Conservation (phyloP, 495 filamentous ascomycete genomes). For the Neurospora terricola region DNA sequence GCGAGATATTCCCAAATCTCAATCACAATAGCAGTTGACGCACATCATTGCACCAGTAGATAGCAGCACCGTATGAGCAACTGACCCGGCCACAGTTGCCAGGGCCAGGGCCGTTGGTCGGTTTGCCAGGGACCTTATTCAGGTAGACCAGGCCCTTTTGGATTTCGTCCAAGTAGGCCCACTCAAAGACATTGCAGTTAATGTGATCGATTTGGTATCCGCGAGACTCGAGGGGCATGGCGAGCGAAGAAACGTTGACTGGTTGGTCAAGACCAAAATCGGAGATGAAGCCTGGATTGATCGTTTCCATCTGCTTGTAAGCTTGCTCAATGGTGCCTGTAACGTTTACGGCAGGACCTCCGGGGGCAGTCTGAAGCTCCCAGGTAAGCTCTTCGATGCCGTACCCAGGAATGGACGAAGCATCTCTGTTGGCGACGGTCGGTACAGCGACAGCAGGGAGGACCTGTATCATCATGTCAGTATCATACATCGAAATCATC, state of each 20-base stretch:
- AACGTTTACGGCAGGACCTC: not conserved
- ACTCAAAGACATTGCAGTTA: not conserved
- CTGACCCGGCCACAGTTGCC: conserved; percentile 15
- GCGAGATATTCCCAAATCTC: not conserved
- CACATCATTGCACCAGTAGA: conserved; percentile 24
- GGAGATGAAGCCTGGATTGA: conserved; percentile 7
- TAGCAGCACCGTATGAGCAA: conserved; percentile 16
- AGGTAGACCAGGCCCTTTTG: conserved; percentile 17
- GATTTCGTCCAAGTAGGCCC: conserved; percentile 13
- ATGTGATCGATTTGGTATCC: not conserved
- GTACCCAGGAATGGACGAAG: not conserved
- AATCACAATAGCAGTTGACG: not conserved
- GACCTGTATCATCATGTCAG: not conserved
- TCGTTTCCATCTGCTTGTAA: not conserved
- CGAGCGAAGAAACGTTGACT: not conserved
- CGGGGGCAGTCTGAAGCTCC: not conserved
- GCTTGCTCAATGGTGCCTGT: conserved; percentile 10
- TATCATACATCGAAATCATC: too few species aligned
- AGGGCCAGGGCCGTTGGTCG: conserved; percentile 12
- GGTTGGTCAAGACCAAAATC: not conserved
- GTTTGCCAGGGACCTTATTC: not conserved
- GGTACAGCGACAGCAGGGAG: not conserved
- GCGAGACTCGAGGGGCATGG: not conserved
- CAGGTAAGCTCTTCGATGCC: not conserved
- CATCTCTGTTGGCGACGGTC: not conserved